Evolutionary conservation across 345 rosid species (phyloP), one percentile per base, ranked within the genome.

Genomic region (Lepidium sativum): DNA sequence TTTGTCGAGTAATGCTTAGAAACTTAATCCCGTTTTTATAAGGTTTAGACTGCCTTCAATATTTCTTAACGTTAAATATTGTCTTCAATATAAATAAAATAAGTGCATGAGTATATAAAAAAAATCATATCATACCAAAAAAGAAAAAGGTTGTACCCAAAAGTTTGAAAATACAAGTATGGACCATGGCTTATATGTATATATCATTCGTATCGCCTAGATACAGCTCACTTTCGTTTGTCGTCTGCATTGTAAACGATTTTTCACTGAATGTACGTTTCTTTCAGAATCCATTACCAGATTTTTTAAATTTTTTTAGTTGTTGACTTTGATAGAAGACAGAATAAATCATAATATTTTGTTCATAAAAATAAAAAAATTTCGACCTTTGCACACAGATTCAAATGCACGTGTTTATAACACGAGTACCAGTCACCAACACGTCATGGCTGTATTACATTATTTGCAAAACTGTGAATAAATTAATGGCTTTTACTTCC

Each of bases 201-300:
- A 13, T 2, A 12, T 23, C 3, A 27, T 27, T 52, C 9, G 16
- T 29, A 43, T 16, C 4, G 10, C 3, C 25, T 23, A 17, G 13
- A 31, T 13, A 62, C 67, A 62, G 47, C 67, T 62, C 55, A 49
- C 14, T 8, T 16, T 63, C 29, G 6, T 50, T 63, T 63, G 57
- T 63, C 47, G 21, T 49, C 15, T 49, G 25, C 58, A 37, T 9
- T 37, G 27, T 50, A 38, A 63, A 37, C 38, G 37, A 23, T 23
- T 49, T 37, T 49, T 14, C 47, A 63, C 57, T 0, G 16, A 63
- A 23, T 4, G 25, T 23, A 23, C 47, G 8, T 27, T 49, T n/a
- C 11, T 63, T 23, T 23, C 14, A 25, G 37, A 6, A 48, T 43
- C 18, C 34, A 31, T 21, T 48, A 20, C 33, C 13, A 13, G 8